Evolutionary conservation across 192 early-diverging fungal species (phyloP).

Genomic region (Entrophospora sp.): DNA sequence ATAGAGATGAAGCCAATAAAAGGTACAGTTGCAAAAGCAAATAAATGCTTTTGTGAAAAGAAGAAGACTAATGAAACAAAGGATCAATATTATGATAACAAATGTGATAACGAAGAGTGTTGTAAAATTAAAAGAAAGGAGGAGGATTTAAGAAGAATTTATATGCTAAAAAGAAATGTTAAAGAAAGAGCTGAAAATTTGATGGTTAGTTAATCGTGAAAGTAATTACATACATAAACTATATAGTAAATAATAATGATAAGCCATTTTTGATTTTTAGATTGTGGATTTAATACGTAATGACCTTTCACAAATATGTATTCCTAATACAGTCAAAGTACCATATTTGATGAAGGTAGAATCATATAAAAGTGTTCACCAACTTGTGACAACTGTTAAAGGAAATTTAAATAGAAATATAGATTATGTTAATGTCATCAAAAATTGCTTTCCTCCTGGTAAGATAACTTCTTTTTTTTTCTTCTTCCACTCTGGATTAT

Average conservation of each 20-base stretch:
- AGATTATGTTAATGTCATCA: constrained; percentile 60
- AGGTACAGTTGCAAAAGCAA: constrained; percentile 57
- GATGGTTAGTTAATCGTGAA: constrained; percentile 53
- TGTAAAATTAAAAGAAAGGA: constrained; percentile 26
- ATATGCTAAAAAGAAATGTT: constrained; percentile 50
- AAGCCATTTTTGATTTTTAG: constrained; percentile 27
- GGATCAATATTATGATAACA: too few species aligned
- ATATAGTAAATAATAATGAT: neutral
- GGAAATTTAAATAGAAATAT: constrained; percentile 51
- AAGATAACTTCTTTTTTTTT: neutral
- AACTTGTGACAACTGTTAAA: constrained; percentile 80
- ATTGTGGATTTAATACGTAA: constrained; percentile 96
- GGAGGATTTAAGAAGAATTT: constrained; percentile 34
- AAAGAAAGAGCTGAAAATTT: constrained; percentile 96
- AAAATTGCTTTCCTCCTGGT: constrained; percentile 80
- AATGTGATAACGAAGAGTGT: constrained; percentile 19
- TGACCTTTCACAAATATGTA: constrained; percentile 73
- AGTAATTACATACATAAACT: neutral
- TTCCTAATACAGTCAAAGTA: constrained; percentile 57
- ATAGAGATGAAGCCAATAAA: constrained; percentile 97
- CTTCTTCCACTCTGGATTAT: constrained; percentile 2
- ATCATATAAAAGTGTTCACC: constrained; percentile 84
- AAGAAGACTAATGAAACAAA: too few species aligned
- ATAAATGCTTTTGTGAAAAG: constrained; percentile 35
- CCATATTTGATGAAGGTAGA: constrained; percentile 84